These are phyloP conservation scores for Mucuna pruriens DNA, from an alignment of 306 rosid genomes.

Conservation along the genomic window DNA sequence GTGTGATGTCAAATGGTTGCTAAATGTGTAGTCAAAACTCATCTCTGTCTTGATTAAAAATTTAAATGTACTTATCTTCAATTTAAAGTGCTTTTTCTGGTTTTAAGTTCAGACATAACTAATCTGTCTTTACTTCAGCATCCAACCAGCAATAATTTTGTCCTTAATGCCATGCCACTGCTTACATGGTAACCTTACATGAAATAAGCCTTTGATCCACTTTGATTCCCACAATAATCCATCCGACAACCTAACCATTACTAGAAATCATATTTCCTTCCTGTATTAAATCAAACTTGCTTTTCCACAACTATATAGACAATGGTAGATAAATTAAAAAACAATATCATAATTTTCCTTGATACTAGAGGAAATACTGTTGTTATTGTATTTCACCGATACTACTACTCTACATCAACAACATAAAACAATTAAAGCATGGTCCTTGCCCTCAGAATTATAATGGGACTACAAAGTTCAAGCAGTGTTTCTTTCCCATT, in stretches of 20 bases:
- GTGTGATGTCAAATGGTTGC: conserved; percentile 6
- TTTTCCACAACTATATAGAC: neutral
- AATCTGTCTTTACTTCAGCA: neutral
- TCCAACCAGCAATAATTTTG: neutral
- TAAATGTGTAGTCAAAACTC: conserved; percentile 2
- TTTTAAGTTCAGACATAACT: neutral
- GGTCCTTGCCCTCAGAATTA: neutral
- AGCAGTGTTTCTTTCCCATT: neutral
- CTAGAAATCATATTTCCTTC: neutral
- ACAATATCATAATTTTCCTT: neutral
- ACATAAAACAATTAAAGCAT: neutral
- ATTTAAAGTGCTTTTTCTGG: neutral
- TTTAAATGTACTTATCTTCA: neutral
- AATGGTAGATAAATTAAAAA: neutral
- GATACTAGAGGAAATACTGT: neutral
- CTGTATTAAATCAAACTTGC: neutral
- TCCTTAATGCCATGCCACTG: neutral
- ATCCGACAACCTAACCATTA: neutral
- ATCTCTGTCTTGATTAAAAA: neutral
- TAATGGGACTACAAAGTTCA: neutral
- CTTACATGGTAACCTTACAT: neutral
- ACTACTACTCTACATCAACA: neutral
- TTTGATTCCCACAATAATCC: neutral
- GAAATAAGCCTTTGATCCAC: neutral
- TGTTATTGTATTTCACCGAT: neutral